Percentiles rank a stretch among this genome's conserved stretches.
phyloP scores from a whole-genome alignment of 352 stramenopile genomes.

The Globisporangium cederbergense region DNA sequence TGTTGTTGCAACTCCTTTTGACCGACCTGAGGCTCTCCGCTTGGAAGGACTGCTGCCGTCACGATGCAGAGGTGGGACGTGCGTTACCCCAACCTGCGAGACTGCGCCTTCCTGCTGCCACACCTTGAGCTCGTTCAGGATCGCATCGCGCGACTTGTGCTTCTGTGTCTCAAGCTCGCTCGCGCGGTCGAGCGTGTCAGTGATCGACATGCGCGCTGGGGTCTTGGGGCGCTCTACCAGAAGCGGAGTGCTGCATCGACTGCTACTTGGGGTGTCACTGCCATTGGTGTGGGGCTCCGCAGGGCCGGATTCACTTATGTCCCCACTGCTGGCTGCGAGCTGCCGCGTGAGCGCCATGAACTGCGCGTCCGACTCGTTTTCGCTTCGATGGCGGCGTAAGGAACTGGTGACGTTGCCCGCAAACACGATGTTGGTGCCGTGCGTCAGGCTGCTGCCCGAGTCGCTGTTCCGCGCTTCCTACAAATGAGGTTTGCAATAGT shows the following conservation, averaged over 20 bases:
- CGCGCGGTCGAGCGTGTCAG: conserved; percentile 69
- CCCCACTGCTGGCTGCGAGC: conserved; percentile 4
- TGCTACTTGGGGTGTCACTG: neutral
- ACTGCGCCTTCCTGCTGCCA: conserved; percentile 63
- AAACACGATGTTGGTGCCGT: conserved; percentile 86
- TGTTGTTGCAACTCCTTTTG: conserved; percentile 3
- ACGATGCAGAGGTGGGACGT: conserved; percentile 8
- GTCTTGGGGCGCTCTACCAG: conserved; percentile 46
- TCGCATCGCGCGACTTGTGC: conserved; percentile 60
- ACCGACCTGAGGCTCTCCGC: conserved; percentile 13
- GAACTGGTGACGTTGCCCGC: conserved; percentile 86
- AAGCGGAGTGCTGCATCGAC: neutral
- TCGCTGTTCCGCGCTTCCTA: conserved; percentile 37
- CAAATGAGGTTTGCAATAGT: neutral
- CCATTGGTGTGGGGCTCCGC: neutral
- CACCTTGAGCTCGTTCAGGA: conserved; percentile 57
- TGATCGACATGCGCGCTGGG: conserved; percentile 68
- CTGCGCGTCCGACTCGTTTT: conserved; percentile 39
- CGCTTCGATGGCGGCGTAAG: conserved; percentile 62
- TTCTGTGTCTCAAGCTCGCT: conserved; percentile 56
- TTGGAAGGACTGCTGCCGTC: conserved; percentile 17
- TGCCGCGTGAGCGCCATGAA: conserved; percentile 1
- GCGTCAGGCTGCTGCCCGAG: conserved; percentile 77
- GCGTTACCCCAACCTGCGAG: conserved; percentile 34
- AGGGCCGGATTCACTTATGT: neutral